Evolutionary conservation across 2,329 filamentous ascomycete species (phyloP).

Genomic region (Tolypocladium ovalisporum): DNA sequence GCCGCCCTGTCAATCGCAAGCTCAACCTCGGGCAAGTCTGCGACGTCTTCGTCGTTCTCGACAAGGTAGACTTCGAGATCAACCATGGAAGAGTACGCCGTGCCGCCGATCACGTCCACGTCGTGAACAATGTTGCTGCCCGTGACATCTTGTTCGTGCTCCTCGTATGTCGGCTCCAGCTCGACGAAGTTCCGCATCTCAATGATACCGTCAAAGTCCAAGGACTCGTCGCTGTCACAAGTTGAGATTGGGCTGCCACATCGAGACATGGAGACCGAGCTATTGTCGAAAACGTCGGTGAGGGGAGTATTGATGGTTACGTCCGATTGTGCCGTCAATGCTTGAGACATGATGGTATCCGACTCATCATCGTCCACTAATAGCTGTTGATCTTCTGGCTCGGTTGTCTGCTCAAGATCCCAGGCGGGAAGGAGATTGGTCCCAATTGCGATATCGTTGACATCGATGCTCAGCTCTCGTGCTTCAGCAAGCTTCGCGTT

Average conservation of each 20-base stretch:
- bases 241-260: background rate
- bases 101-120: constrained; percentile 11
- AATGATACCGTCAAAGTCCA: constrained; percentile 6
- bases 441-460: constrained; percentile 14
- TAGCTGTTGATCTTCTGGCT: background rate
- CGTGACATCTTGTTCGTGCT: background rate
- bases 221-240: constrained; percentile 4
- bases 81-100: constrained; percentile 1
- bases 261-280: background rate
- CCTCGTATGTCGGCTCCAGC: constrained; percentile 8
- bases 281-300: constrained; percentile 1
- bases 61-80: constrained; percentile 20
- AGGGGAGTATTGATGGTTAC: background rate
- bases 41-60: constrained; percentile 13
- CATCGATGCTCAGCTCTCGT: constrained; percentile 6
- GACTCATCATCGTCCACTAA: background rate
- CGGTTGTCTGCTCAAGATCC: constrained; percentile 1
- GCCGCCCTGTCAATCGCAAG: constrained; percentile 16
- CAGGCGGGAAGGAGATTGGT: constrained; percentile 17
- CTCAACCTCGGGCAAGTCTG: constrained; percentile 17
- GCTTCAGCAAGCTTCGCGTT: constrained; percentile 16
- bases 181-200: constrained; percentile 11
- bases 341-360: background rate
- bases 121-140: constrained; percentile 16
- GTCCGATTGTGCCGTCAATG: background rate